A percentile compares a stretch with the other conserved stretches of the same genome.
Evolutionary conservation across 768 basidiomycete species (phyloP).

Genomic region (Cyclocybe aegerita): DNA sequence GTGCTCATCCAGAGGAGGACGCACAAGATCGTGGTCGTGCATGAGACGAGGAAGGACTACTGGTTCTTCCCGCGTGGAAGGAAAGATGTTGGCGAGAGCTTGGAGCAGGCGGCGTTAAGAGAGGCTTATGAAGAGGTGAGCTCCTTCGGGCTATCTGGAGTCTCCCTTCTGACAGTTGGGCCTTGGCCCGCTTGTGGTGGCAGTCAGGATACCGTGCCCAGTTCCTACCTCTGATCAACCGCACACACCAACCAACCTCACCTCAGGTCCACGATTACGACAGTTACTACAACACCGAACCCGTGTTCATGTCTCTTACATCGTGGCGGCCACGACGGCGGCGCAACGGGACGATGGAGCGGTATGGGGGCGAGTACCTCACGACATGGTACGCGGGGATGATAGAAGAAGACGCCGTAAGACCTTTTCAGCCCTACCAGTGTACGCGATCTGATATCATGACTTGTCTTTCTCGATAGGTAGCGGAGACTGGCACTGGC

Average conservation of each 20-base stretch:
- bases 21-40: conserved; percentile 49
- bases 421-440: conserved; percentile 9
- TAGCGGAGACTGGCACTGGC: conserved; percentile 46
- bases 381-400: conserved; percentile 56
- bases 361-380: conserved; percentile 50
- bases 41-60: conserved; percentile 32
- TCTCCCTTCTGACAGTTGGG: neutral
- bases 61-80: conserved; percentile 67
- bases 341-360: conserved; percentile 3
- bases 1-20: conserved; percentile 62
- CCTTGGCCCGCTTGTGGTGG: neutral
- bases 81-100: conserved; percentile 64
- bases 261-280: conserved; percentile 19
- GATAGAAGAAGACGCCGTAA: conserved; percentile 51
- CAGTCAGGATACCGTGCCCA: conserved; percentile 51
- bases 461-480: conserved; percentile 29
- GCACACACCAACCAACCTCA: conserved; percentile 39
- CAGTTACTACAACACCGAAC: conserved; percentile 34
- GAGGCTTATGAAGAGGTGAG: conserved; percentile 70
- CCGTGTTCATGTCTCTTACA: conserved; percentile 38
- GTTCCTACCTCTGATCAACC: conserved; percentile 45
- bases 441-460: neutral
- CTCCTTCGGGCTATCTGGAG: neutral
- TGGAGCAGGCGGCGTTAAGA: conserved; percentile 57
- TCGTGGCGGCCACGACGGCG: conserved; percentile 24